These are phyloP conservation scores for Nicotiana paniculata DNA, from an alignment of 257 asterid species.

Conservation along the genomic window DNA sequence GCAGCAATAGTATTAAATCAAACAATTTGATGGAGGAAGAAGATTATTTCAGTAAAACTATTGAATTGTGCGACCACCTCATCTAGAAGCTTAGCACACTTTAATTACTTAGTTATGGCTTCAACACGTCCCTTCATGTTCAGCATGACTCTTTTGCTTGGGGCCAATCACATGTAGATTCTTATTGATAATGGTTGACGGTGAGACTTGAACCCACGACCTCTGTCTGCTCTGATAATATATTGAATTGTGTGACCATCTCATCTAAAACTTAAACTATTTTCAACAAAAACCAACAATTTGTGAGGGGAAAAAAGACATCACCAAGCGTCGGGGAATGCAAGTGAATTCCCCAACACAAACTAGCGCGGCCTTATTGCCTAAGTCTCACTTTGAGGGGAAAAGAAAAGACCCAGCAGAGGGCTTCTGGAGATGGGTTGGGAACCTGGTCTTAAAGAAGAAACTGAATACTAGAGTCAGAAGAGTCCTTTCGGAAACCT, in stretches of 20 bases:
- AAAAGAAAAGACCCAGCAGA: not conserved
- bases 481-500: not conserved
- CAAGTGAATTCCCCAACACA: not conserved
- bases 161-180: not conserved
- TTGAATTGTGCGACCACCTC: not conserved
- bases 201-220: not conserved
- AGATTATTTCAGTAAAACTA: not conserved
- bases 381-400: not conserved
- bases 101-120: not conserved
- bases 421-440: not conserved
- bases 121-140: not conserved
- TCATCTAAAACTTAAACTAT: not conserved
- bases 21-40: not conserved
- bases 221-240: too few relatives aligned
- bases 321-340: not conserved
- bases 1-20: not conserved
- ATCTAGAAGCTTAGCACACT: not conserved
- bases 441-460: not conserved
- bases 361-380: not conserved
- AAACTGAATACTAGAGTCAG: not conserved
- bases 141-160: not conserved
- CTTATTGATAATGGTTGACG: not conserved
- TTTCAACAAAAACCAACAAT: not conserved
- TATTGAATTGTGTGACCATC: not conserved
- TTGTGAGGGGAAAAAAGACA: not conserved